phyloP scores from a whole-genome alignment of 257 asterid genomes.

The Nyctanthes arbortristis region DNA sequence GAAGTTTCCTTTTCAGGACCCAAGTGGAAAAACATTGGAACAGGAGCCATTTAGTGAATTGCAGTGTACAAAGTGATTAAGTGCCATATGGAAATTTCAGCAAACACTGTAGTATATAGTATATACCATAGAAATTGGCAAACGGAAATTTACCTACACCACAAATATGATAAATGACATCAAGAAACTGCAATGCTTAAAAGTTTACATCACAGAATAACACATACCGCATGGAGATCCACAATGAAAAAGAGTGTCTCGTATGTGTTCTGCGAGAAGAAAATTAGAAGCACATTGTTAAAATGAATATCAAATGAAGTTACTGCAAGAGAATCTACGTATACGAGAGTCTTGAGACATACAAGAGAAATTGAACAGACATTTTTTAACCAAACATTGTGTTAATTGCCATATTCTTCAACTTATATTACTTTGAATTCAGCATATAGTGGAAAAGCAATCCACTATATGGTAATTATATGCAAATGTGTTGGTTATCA shows the following conservation, averaged over 20 bases:
- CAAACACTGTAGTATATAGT: constrained; percentile 17
- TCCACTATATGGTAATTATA: constrained; percentile 10
- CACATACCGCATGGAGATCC: constrained; percentile 98
- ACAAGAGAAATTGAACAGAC: constrained; percentile 7
- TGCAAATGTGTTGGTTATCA: neutral
- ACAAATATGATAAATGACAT: neutral
- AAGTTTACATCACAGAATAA: constrained; percentile 14
- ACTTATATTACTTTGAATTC: constrained; percentile 7
- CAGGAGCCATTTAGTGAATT: neutral
- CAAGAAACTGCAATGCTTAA: constrained; percentile 14
- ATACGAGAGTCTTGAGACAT: neutral
- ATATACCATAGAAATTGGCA: neutral
- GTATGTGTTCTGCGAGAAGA: constrained; percentile 69
- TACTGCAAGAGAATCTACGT: constrained; percentile 17
- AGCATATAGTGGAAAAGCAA: too few species aligned
- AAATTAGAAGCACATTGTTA: constrained; percentile 18
- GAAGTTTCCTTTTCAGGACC: neutral
- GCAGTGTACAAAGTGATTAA: constrained; percentile 7
- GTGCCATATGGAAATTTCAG: constrained; percentile 14
- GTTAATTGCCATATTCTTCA: constrained; percentile 11
- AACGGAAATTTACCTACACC: constrained; percentile 18
- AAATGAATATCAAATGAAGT: neutral
- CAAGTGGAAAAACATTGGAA: neutral
- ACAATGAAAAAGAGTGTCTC: constrained; percentile 95
- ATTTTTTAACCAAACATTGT: neutral